Conservation (phyloP, 2,329 filamentous ascomycete genomes). For the Plenodomus lindquistii region DNA sequence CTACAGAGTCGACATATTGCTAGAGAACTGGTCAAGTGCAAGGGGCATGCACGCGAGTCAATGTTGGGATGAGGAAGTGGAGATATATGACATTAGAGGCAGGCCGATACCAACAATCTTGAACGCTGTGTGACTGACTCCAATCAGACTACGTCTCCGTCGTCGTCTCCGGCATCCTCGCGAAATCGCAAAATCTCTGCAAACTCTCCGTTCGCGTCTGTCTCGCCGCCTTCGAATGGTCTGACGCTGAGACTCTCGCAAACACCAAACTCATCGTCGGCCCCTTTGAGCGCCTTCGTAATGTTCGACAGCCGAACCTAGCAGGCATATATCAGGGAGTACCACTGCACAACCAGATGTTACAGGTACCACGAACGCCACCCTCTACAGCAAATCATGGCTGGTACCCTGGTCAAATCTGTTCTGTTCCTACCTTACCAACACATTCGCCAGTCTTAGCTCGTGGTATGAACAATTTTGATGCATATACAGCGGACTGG, state of each 20-base stretch:
- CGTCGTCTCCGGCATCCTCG: slow-evolving; percentile 35
- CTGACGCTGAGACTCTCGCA: slow-evolving; percentile 18
- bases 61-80: slow-evolving; percentile 40
- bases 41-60: background rate
- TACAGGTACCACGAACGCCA: background rate
- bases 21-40: slow-evolving; percentile 26
- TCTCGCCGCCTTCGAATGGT: slow-evolving; percentile 31
- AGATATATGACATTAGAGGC: slow-evolving; percentile 43
- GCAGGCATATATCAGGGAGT: slow-evolving; percentile 27
- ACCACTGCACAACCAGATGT: slow-evolving; percentile 16
- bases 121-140: background rate
- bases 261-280: slow-evolving; percentile 31
- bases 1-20: slow-evolving; percentile 37
- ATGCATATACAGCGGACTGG: slow-evolving; percentile 29
- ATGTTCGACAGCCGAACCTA: slow-evolving; percentile 33
- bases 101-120: background rate
- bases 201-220: slow-evolving; percentile 36
- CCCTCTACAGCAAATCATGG: slow-evolving; percentile 6
- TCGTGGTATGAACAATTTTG: slow-evolving; percentile 21
- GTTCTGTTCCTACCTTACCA: slow-evolving; percentile 30
- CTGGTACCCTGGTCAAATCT: slow-evolving; percentile 14
- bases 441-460: slow-evolving; percentile 14
- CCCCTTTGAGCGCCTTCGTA: slow-evolving; percentile 37
- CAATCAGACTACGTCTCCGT: slow-evolving; percentile 34
- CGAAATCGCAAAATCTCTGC: slow-evolving; percentile 31